These are phyloP conservation scores for Aspergillus biplanus DNA, from an alignment of 495 filamentous ascomycete genomes.

Conservation along the genomic window DNA sequence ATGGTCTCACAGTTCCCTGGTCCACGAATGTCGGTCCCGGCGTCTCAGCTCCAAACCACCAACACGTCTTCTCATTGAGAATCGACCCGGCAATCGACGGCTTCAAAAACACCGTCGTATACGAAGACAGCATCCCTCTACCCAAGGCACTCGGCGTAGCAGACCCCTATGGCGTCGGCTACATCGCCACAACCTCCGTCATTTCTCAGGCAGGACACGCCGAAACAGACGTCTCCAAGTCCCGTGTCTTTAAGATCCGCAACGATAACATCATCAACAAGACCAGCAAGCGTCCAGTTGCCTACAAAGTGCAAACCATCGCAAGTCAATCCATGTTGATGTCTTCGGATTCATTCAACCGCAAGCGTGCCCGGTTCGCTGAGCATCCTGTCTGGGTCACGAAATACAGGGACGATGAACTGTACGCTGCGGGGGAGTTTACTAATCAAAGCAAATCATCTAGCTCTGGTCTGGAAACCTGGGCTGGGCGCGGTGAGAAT, in stretches of 20 bases:
- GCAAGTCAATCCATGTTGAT: conserved; percentile 81
- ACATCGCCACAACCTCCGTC: conserved; percentile 64
- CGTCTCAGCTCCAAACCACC: conserved; percentile 77
- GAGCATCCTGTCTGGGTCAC: conserved; percentile 85
- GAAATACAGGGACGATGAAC: conserved; percentile 74
- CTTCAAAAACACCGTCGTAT: conserved; percentile 67
- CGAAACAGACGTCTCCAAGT: conserved; percentile 61
- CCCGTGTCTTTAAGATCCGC: conserved; percentile 85
- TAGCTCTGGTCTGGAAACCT: conserved; percentile 49
- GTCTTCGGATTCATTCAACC: conserved; percentile 68
- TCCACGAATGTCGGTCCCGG: conserved; percentile 88
- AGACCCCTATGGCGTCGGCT: conserved; percentile 80
- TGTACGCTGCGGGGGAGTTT: conserved; percentile 82
- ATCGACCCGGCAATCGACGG: conserved; percentile 85
- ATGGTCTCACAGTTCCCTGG: conserved; percentile 61
- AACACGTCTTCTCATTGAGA: conserved; percentile 90
- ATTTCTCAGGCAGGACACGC: conserved; percentile 64
- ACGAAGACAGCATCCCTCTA: conserved; percentile 74
- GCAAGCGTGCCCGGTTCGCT: conserved; percentile 78
- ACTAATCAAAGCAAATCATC: conserved; percentile 76
- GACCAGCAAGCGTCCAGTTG: conserved; percentile 74
- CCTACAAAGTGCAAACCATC: conserved; percentile 75
- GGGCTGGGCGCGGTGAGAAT: conserved; percentile 49
- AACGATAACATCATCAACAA: conserved; percentile 68
- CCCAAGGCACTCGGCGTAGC: conserved; percentile 64